These are phyloP conservation scores for Thyridium curvatum DNA, from an alignment of 2,329 filamentous ascomycete genomes.

Conservation along the genomic window DNA sequence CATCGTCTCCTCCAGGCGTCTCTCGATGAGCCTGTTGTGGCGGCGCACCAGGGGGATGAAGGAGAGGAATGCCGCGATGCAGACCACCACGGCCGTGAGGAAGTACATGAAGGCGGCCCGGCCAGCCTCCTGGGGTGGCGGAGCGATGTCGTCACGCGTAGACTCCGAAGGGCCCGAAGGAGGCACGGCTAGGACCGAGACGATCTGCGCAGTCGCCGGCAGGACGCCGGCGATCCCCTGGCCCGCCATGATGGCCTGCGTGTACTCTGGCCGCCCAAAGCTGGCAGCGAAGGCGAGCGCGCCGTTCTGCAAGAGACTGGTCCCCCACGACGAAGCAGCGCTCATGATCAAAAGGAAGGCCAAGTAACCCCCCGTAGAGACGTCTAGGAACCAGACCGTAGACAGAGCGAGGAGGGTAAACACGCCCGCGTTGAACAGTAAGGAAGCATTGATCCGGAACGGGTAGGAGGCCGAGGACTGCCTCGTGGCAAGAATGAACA, in stretches of 20 bases:
- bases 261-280: slow-evolving; percentile 83
- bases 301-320: slow-evolving; percentile 87
- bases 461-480: slow-evolving; percentile 84
- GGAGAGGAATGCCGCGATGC: slow-evolving; percentile 60
- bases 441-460: slow-evolving; percentile 71
- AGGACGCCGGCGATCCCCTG: slow-evolving; percentile 89
- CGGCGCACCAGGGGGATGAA: slow-evolving; percentile 68
- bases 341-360: slow-evolving; percentile 79
- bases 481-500: slow-evolving; percentile 71
- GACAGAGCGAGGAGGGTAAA: slow-evolving; percentile 78
- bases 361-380: slow-evolving; percentile 64
- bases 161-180: neutral
- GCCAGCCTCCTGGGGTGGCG: slow-evolving; percentile 31
- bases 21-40: slow-evolving; percentile 46
- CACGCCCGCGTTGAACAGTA: slow-evolving; percentile 69
- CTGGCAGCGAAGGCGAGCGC: slow-evolving; percentile 86
- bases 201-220: slow-evolving; percentile 79
- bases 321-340: slow-evolving; percentile 68
- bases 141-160: slow-evolving; percentile 1
- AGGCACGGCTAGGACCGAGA: slow-evolving; percentile 67
- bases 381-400: slow-evolving; percentile 60
- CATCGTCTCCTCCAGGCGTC: slow-evolving; percentile 40
- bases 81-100: slow-evolving; percentile 75
- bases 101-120: slow-evolving; percentile 87
- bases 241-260: slow-evolving; percentile 92